Evolutionary conservation across 306 rosid genomes (phyloP), one percentile per base, ranked within the genome.

Genomic region (Herpetospermum pedunculosum): DNA sequence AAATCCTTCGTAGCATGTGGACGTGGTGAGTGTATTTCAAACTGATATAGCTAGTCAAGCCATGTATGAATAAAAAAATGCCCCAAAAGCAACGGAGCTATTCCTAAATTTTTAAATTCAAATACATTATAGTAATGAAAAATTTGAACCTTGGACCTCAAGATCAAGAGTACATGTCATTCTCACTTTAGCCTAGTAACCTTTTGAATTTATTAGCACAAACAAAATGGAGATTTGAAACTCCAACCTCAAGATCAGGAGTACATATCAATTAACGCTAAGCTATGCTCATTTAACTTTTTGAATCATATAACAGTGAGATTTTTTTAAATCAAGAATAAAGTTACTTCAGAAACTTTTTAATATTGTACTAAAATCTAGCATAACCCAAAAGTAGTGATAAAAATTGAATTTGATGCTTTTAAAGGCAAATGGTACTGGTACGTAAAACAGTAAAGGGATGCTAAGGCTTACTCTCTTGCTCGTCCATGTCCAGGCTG

Each of bases 401-500:
- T 38, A 35, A 38, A 35, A 38, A 11, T 37, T 19, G 30, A 38
- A 19, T 63, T 35, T 4, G 29, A 63, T 64, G 70, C n/a, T 37
- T 37, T 19, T 9, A 9, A 10, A 64, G 32, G 11, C 71, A n/a
- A 35, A 21, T 64, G 30, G 30, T 21, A 38, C 4, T 63, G 30
- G 3, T 40, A 6, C 28, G 40, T 13, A 14, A 11, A 34, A 43
- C 0, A 8, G 21, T 5, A 73, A 19, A 41, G 43, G 32, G 14
- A 10, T 13, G 29, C 28, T 23, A 44, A 19, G 32, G 71, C 91
- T 89, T 83, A 93, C 97, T 84, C 44, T 89, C 85, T 76, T 85
- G 94, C 7, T 88, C 92, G 34, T 94, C 91, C 77, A 86, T 78
- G 85, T 94, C 98, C 21, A 86, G 58, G 90, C 98, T 94, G 54